Evolutionary conservation across 805 yeast species (phyloP), one percentile per base, ranked within the genome.

Genomic region (Candida dajiaensis): DNA sequence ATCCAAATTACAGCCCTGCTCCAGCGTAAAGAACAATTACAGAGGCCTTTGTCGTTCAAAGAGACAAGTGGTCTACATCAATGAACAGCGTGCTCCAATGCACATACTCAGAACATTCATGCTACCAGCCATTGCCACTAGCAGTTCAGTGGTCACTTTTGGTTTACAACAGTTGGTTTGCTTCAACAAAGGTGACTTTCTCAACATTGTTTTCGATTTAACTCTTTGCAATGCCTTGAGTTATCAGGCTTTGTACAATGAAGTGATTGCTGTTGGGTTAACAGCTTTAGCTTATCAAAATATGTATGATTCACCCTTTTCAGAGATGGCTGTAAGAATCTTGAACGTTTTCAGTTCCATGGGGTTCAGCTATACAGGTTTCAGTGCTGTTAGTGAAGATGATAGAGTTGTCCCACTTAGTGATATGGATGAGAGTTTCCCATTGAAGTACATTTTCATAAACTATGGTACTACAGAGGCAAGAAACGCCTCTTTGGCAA

Each of bases 401-500:
- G 41, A 40, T 28, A 38, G 38, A 28, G 22, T 38, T 29, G 38
- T 38, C 6, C 31, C 39, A 3, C 20, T 43, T 8, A 26, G 28
- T 19, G 37, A 43, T 6, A 38, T 38, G 16, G 38, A 35, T n/a
- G 3, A n/a, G 2, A 38, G 29, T 21, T 29, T 37, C 29, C 23
- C 21, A 13, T 33, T 33, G 23, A 41, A 31, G 19, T 41, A 41
- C 16, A 22, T 41, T 13, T 23, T 29, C 33, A 6, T 22, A 4
- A 41, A 21, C 33, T 41, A 41, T 18, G 38, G 39, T 12, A 28
- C 15, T 15, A 33, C 39, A 16, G 22, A 20, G 1, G 19, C 38
- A 6, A 43, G 41, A 43, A 43, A 43, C 20, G 21, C 37, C 13
- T 25, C 45, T 6, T n/a, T 43, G 23, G 45, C 45, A 9, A 38